Evolutionary conservation across 108 stramenopile genomes (phyloP).

Genomic region (Cyclostephanos invisitatus): DNA sequence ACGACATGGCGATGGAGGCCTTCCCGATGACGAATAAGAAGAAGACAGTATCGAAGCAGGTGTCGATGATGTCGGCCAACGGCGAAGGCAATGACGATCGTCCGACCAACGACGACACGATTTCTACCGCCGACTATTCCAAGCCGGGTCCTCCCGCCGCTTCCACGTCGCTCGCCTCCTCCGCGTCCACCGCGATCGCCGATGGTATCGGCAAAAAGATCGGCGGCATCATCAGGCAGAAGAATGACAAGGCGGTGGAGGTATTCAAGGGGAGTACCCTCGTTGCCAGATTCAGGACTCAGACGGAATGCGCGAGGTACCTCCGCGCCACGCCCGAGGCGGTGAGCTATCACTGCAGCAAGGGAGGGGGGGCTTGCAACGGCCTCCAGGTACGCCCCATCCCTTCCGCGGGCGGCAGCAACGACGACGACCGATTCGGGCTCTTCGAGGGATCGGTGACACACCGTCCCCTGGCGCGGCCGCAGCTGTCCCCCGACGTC

Average conservation of each 20-base stretch:
- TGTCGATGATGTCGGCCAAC: not conserved
- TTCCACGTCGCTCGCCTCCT: not conserved
- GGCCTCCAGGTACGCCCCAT: slow-evolving; percentile 32
- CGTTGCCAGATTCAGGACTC: slow-evolving; percentile 38
- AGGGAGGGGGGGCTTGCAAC: slow-evolving; percentile 42
- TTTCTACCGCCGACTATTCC: not conserved
- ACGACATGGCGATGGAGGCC: not conserved
- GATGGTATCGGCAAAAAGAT: not conserved
- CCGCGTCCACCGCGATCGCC: not conserved
- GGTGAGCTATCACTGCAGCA: slow-evolving; percentile 45
- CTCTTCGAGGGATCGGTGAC: slow-evolving; percentile 33
- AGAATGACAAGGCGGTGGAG: slow-evolving; percentile 37
- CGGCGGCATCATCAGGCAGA: slow-evolving; percentile 3
- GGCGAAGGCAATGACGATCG: not conserved
- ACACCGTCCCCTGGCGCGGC: slow-evolving; percentile 29
- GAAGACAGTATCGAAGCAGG: not conserved
- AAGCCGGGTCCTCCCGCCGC: not conserved
- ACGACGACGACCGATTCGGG: slow-evolving; percentile 6
- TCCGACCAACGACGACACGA: not conserved
- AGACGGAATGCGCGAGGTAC: slow-evolving; percentile 43
- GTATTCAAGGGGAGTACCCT: slow-evolving; percentile 18
- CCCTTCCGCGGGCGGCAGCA: not conserved
- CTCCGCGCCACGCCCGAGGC: slow-evolving; percentile 49
- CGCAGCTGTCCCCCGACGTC: slow-evolving; percentile 30
- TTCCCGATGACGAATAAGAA: not conserved